Evolutionary conservation across 495 filamentous ascomycete species (phyloP), one percentile per base, ranked within the genome.

Genomic region (Xylaria sp.): DNA sequence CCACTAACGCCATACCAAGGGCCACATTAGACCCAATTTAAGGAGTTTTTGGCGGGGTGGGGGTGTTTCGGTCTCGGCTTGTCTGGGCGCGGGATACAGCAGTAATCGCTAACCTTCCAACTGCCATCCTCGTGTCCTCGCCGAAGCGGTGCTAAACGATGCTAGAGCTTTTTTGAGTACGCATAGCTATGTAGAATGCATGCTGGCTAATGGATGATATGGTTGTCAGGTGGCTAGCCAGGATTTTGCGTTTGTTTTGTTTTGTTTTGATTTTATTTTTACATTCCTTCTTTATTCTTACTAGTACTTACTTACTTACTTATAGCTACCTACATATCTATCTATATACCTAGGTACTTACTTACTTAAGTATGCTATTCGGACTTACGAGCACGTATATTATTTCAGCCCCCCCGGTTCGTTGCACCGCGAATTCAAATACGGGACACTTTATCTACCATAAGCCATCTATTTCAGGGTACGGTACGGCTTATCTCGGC

Each of bases 11-110:
- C 31, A 29, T 14, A 31, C 4, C 26, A 1, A 61, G 14, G 40
- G 61, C 44, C 31, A 17, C 31, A 41, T 24, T 0, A 11, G 64
- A 55, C 48, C 64, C 48, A 35, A 43, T 55, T 55, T 62, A 43
- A 62, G 37, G 37, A 24, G 35, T 37, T 41, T 43, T 24, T n/a
- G n/a, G n/a, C n/a, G 21, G 59, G 59, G 35, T 43, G 59, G 59
- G n/a, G 35, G 17, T 15, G 59, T 62, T 62, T 62, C 59, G 59
- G 59, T 62, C 37, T 43, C 59, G 59, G 26, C 59, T 41, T 17
- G 59, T 62, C 59, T 62, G 59, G 59, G 59, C 59, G 59, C 21
- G 35, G 37, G 37, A 43, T 59, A 21, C 33, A 37, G 57, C 31
- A 59, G 57, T 35, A 35, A 35, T 58, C 31, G 31, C 31, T 21